Evolutionary conservation across 164 flowering plant species (phyloP), one percentile per base, ranked within the genome.

Genomic region (Amborella trichopoda): DNA sequence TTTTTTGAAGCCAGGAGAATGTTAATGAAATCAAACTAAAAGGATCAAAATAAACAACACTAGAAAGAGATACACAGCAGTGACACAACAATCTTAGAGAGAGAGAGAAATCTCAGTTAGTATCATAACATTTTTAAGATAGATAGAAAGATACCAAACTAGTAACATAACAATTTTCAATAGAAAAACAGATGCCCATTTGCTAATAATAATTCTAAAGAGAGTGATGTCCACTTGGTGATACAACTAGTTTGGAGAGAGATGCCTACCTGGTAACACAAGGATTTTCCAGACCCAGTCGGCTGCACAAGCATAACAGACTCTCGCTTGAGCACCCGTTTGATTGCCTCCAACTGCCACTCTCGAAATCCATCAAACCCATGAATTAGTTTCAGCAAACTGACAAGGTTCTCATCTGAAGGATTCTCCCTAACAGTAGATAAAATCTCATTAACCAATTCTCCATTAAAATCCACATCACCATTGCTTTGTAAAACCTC

Each of bases 251-350:
- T n/a, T n/a, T n/a, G n/a, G n/a, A n/a, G n/a, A n/a, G n/a, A n/a
- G n/a, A n/a, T n/a, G n/a, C n/a, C 8, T 40, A 54, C 59, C 45
- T 88, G 95, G 71, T 93, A 93, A 52, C 99, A 93, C 62, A 93
- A 43, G 1, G 96, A 82, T 50, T 93, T 93, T 2, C 99, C 99
- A 10, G 89, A 77, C 26, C 99, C 96, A 1, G 96, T 93, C 5
- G 95, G 96, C 77, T 84, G 64, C 52, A 88, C 87, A 53, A 93
- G 73, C 95, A 85, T 79, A 0, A 89, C 66, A 0, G 96, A 83
- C 48, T 74, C 64, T 52, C 83, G 86, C 3, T 48, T 52, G 44
- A 88, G 65, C 58, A 88, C 84, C 77, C 69, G 71, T 64, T 71
- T 76, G 20, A 93, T 75, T 6, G 95, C 96, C 56, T 77, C 81